Conservation (phyloP, 495 filamentous ascomycete genomes). For the Penicillium psychrofluorescens region DNA sequence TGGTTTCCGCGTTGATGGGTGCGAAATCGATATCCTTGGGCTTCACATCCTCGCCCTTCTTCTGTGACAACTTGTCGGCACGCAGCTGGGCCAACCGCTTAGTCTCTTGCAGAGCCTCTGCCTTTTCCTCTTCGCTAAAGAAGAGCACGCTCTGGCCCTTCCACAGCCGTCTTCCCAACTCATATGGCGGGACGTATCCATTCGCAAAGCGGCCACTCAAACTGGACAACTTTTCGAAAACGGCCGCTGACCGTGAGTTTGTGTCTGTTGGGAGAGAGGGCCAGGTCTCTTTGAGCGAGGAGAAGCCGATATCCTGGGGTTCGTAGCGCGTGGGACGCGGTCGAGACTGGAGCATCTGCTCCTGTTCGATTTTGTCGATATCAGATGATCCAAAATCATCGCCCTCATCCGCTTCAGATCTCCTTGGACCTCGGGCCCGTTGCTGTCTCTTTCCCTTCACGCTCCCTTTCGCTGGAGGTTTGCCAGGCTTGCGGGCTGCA, state of each 20-base stretch:
- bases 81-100: conserved; percentile 28
- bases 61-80: conserved; percentile 36
- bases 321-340: conserved; percentile 28
- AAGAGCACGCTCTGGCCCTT: conserved; percentile 37
- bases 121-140: conserved; percentile 29
- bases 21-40: conserved; percentile 26
- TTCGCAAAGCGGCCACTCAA: conserved; percentile 29
- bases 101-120: conserved; percentile 26
- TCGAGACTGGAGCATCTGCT: conserved; percentile 22
- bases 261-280: conserved; percentile 30
- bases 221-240: conserved; percentile 30
- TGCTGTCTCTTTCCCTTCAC: conserved; percentile 2
- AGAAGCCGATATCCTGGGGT: conserved; percentile 21
- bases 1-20: conserved; percentile 49
- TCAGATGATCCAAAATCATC: conserved; percentile 14
- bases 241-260: conserved; percentile 20
- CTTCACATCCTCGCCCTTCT: conserved; percentile 32
- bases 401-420: conserved; percentile 13
- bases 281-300: conserved; percentile 32
- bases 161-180: conserved; percentile 33
- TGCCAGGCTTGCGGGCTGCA: background rate
- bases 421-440: conserved; percentile 5
- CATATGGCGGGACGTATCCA: conserved; percentile 32
- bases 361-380: conserved; percentile 25
- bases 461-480: no score